Base-by-base conservation (phyloP, 129 eudicot genomes). In the Mikania micrantha region DNA sequence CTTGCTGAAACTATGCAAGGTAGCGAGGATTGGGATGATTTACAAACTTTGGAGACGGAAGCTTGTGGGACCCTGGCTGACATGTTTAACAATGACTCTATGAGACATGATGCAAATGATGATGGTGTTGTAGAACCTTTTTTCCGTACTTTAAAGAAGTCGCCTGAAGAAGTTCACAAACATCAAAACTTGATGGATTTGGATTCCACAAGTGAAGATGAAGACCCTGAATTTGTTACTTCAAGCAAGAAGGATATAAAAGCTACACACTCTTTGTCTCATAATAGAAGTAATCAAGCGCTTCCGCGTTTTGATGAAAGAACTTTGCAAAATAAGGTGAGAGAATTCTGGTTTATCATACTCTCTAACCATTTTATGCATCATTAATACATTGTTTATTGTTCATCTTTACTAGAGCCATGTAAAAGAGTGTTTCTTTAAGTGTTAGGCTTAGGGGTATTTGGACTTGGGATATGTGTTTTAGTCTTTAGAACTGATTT, bases 21-120 rank as follows among this genome's bases (percentile, higher is more conserved):
- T 69, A 79, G 63, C 64, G 99, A 94, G 78, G 99, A 94, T 67
- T 94, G 99, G 99, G 99, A 89, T 59, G 95, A 94, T 75, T 56
- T 84, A 29, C 93, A 94, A 70, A 85, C 84, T 63, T 77, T 94
- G 84, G 99, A 94, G 74, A 73, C 88, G 9, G 80, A 89, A 62
- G 95, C 96, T 74, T 94, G 95, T 70, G 93, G 95, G 65, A 83
- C 91, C 60, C 75, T 93, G 75, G 80, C 81, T 35, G 85, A 81
- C 59, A 79, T 88, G 80, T 80, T 93, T 69, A 81, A 76, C 64
- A 65, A 88, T 54, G 91, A 85, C 70, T 63, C 70, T 22, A 63
- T 50, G 58, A 70, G 34, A 17, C 71, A 50, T 66, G 50, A 69
- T 36, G 81, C 41, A 39, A 61, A 56, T 38, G 70, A 28, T 61